phyloP scores from a whole-genome alignment of 345 rosid genomes.

The Aethionema arabicum region DNA sequence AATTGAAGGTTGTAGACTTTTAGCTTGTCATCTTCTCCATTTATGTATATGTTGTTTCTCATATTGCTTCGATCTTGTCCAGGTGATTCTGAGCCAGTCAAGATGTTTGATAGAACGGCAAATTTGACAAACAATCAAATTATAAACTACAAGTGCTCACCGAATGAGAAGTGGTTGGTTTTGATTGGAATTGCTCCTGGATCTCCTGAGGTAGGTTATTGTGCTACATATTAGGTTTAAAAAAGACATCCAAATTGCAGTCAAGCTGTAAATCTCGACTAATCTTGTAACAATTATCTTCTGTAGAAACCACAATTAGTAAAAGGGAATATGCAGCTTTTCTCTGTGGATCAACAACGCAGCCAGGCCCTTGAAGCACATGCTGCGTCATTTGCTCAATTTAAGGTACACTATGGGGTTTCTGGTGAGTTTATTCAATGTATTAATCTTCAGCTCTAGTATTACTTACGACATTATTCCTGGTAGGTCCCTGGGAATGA shows the following conservation, averaged over 20 bases:
- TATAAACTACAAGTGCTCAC: conserved; percentile 92
- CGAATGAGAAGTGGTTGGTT: conserved; percentile 95
- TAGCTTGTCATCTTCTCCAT: conserved; percentile 16
- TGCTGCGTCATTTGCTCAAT: conserved; percentile 96
- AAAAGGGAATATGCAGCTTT: conserved; percentile 94
- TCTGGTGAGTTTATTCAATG: conserved; percentile 6
- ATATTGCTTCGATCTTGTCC: conserved; percentile 24
- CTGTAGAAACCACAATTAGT: conserved; percentile 82
- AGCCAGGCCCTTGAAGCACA: conserved; percentile 99
- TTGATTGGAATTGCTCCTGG: conserved; percentile 99
- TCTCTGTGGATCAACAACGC: conserved; percentile 94
- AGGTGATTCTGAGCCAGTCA: conserved; percentile 97
- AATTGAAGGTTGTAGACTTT: conserved; percentile 67
- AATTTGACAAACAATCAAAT: conserved; percentile 93
- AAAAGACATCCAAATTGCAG: conserved; percentile 14
- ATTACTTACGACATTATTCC: conserved; percentile 16
- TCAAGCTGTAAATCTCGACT: conserved; percentile 7
- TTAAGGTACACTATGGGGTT: conserved; percentile 50
- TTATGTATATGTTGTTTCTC: conserved; percentile 11
- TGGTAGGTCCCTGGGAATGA: conserved; percentile 94
- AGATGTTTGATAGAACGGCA: conserved; percentile 96
- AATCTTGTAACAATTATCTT: conserved; percentile 14
- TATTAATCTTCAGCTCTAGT: conserved; percentile 20
- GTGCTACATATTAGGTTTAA: conserved; percentile 10
- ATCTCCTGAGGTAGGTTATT: conserved; percentile 73